Evolutionary conservation across 176 grass and related monocot species (phyloP).

Genomic region (Urochloa ruziziensis): DNA sequence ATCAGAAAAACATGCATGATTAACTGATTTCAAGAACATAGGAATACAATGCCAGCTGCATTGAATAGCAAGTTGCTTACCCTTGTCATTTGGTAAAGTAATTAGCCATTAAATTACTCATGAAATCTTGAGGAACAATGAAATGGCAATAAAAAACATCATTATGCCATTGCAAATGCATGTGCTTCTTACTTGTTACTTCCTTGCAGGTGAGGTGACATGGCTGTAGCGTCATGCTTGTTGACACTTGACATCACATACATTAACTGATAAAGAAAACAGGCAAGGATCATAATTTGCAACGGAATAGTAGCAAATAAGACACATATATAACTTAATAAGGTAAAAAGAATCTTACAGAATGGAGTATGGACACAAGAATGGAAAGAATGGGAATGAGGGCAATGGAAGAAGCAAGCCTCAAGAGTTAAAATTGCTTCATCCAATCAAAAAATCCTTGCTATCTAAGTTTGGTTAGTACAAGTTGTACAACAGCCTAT

Average conservation of each 20-base stretch:
- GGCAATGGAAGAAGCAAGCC: slow-evolving; percentile 30
- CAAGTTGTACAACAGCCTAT: slow-evolving; percentile 35
- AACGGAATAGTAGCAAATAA: slow-evolving; percentile 8
- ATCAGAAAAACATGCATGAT: neutral
- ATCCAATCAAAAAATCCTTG: slow-evolving; percentile 32
- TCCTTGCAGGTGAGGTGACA: slow-evolving; percentile 24
- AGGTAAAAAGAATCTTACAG: slow-evolving; percentile 10
- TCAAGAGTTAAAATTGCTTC: slow-evolving; percentile 25
- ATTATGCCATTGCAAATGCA: neutral
- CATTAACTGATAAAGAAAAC: slow-evolving; percentile 35
- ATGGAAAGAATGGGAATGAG: slow-evolving; percentile 29
- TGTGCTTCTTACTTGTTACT: slow-evolving; percentile 31
- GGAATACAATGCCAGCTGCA: neutral
- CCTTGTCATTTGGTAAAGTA: neutral
- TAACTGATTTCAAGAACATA: neutral
- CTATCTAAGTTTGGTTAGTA: slow-evolving; percentile 27
- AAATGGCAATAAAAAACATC: slow-evolving; percentile 8
- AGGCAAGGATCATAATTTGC: neutral
- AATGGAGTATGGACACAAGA: slow-evolving; percentile 22
- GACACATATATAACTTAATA: neutral
- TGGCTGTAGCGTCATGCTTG: slow-evolving; percentile 35
- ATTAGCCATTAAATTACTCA: neutral
- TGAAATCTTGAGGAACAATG: neutral
- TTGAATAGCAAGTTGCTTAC: neutral
- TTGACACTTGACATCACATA: slow-evolving; percentile 45